A percentile compares a stretch with the other conserved stretches of the same genome.
Conservation (phyloP, 805 yeast species). For the Candida pini region DNA sequence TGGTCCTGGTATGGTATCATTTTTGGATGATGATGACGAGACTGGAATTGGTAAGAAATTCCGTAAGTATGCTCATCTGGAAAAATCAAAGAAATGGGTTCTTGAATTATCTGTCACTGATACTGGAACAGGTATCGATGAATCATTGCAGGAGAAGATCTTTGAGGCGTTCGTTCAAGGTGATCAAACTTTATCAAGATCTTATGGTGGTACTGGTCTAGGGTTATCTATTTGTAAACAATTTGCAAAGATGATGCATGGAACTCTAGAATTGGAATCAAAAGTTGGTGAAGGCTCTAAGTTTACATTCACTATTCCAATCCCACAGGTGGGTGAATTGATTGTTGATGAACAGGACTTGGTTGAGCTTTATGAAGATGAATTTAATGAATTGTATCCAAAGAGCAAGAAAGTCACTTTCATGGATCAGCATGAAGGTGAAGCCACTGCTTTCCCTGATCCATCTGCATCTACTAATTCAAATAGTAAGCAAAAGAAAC, state of each 20-base stretch:
- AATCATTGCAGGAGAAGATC: constrained; percentile 71
- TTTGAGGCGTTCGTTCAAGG: constrained; percentile 98
- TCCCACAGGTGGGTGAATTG: constrained; percentile 59
- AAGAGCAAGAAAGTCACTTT: constrained; percentile 47
- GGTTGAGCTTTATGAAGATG: constrained; percentile 54
- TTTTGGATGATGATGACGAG: constrained; percentile 18
- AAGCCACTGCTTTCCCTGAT: not conserved
- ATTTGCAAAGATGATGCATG: constrained; percentile 81
- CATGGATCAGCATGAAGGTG: constrained; percentile 12
- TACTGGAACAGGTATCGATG: constrained; percentile 93
- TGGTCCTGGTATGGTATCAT: constrained; percentile 5
- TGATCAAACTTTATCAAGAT: constrained; percentile 85
- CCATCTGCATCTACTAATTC: not conserved
- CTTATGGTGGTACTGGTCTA: constrained; percentile 93
- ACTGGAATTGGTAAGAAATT: constrained; percentile 9
- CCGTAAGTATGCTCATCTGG: constrained; percentile 14
- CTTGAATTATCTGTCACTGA: constrained; percentile 73
- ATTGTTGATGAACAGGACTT: constrained; percentile 26
- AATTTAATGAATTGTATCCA: constrained; percentile 52
- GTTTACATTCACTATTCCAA: constrained; percentile 74
- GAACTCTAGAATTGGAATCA: constrained; percentile 71
- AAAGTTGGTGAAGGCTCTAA: constrained; percentile 78
- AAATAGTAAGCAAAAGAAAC: not conserved
- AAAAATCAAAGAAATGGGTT: constrained; percentile 42
- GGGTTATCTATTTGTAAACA: constrained; percentile 89